Percentiles rank a stretch among this genome's conserved stretches.
phyloP scores from a whole-genome alignment of 2,329 filamentous ascomycete species.

The Cladosporium sp. region DNA sequence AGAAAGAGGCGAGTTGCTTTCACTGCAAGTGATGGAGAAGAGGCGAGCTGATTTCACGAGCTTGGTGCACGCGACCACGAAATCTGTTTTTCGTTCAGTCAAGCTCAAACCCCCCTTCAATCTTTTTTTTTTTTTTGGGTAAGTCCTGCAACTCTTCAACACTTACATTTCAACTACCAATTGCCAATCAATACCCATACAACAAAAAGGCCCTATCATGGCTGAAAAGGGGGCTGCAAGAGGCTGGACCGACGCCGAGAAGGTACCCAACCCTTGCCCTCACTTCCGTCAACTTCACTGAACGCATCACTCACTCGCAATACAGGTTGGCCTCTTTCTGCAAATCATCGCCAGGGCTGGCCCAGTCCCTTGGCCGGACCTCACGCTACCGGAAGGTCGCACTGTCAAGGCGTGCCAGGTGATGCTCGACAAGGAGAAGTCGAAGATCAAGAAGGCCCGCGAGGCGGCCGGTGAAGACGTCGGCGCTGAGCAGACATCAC shows the following conservation, averaged over 20 bases:
- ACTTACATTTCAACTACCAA: too few relatives aligned
- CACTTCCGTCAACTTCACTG: background rate
- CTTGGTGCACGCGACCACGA: too few relatives aligned
- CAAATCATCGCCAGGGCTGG: conserved; percentile 24
- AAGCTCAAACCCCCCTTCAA: too few relatives aligned
- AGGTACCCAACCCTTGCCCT: conserved; percentile 18
- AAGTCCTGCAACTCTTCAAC: too few relatives aligned
- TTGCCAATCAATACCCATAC: too few relatives aligned
- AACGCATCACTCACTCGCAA: background rate
- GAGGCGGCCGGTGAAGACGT: conserved; percentile 11
- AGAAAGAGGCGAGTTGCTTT: too few relatives aligned
- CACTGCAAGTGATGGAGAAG: too few relatives aligned
- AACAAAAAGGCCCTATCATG: conserved; percentile 17
- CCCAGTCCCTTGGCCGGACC: conserved; percentile 25
- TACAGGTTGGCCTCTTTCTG: conserved; percentile 25
- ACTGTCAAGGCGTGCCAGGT: conserved; percentile 26
- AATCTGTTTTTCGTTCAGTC: too few relatives aligned
- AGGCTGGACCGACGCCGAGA: conserved; percentile 30
- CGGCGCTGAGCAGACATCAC: background rate
- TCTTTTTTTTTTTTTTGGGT: too few relatives aligned
- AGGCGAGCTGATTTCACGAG: too few relatives aligned
- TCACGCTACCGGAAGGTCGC: conserved; percentile 28
- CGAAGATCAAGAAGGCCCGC: conserved; percentile 22
- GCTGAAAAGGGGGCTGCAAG: conserved; percentile 16
- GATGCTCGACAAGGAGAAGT: conserved; percentile 31